Base-by-base conservation (phyloP, 1,284 basidiomycete genomes). In the Austropuccinia psidii region DNA sequence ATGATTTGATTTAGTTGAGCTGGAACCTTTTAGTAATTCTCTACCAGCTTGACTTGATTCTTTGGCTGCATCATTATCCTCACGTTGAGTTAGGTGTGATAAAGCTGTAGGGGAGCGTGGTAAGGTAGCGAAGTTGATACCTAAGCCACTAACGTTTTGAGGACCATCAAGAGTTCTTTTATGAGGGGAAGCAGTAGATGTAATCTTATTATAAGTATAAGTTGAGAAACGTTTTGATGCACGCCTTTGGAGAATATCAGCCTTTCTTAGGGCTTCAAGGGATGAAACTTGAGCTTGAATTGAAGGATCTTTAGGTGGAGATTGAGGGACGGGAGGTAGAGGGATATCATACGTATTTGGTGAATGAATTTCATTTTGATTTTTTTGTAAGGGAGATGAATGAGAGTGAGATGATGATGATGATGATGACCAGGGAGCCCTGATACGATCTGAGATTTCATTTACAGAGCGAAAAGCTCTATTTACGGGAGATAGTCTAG, bases 161-260 rank as follows among this genome's bases (percentile, higher is more conserved):
- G 55, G 73, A 33, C 49, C 49, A 33, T 43, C 64, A 39, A 21
- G 43, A 27, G 52, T 31, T 55, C 45, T 41, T 49, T 55, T 60
- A 45, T 33, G 72, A 57, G n/a, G 75, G 15, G 9, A 52, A 49
- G 50, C 49, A 13, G 78, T 78, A 5, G 79, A 75, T 9, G 91
- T 89, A 88, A 98, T 95, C 83, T 95, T 96, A 76, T 90, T 89
- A 79, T 97, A 91, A 66, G 93, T 92, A 80, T 96, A 98, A 0
- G 90, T 90, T 69, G 93, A 97, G 83, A 95, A 98, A 0, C 95
- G 89, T 80, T 98, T 98, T 31, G 91, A 94, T 3, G 95, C 95
- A 49, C 95, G 85, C 11, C 95, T 87, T 79, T 95, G 92, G 21
- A 97, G 85, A 0, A 89, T 87, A 77, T 96, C 93, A 52, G 87